These are phyloP conservation scores for Suhomyces bolitotheri DNA, from an alignment of 1,139 yeast species.

Conservation along the genomic window DNA sequence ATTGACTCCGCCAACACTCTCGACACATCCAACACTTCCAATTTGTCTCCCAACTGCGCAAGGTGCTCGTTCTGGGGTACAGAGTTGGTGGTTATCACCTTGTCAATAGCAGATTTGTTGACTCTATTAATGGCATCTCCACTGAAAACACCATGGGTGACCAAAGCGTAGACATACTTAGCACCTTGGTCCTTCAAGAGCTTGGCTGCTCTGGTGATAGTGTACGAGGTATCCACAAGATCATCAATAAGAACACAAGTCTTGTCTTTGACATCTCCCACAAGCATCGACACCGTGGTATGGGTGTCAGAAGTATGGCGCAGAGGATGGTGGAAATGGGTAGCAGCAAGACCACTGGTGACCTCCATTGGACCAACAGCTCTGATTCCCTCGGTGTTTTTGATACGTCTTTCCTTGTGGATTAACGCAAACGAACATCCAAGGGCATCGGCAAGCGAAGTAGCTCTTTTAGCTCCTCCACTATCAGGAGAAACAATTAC, in stretches of 20 bases:
- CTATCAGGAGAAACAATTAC: slow-evolving; percentile 95
- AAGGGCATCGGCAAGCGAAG: slow-evolving; percentile 86
- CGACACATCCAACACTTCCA: slow-evolving; percentile 86
- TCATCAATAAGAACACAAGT: slow-evolving; percentile 90
- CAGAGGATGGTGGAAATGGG: slow-evolving; percentile 3
- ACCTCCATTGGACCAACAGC: slow-evolving; percentile 16
- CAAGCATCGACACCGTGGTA: slow-evolving; percentile 64
- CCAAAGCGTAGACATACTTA: slow-evolving; percentile 76
- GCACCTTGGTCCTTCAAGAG: slow-evolving; percentile 93
- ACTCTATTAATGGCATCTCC: slow-evolving; percentile 87
- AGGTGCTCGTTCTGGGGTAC: slow-evolving; percentile 76
- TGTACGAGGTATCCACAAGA: slow-evolving; percentile 89
- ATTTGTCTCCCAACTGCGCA: slow-evolving; percentile 55
- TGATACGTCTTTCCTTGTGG: slow-evolving; percentile 86
- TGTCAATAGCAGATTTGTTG: slow-evolving; percentile 70
- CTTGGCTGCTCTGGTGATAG: slow-evolving; percentile 89
- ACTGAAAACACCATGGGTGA: slow-evolving; percentile 90
- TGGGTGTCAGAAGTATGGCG: slow-evolving; percentile 7
- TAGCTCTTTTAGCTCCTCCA: slow-evolving; percentile 97
- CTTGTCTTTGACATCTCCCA: slow-evolving; percentile 84
- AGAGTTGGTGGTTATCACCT: slow-evolving; percentile 86
- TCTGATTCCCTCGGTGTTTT: slow-evolving; percentile 19
- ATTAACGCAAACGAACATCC: slow-evolving; percentile 91
- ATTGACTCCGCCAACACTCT: slow-evolving; percentile 91
- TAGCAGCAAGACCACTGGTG: slow-evolving; percentile 6